Evolutionary conservation across 345 rosid genomes (phyloP).

Genomic region (Euphorbia peplus): DNA sequence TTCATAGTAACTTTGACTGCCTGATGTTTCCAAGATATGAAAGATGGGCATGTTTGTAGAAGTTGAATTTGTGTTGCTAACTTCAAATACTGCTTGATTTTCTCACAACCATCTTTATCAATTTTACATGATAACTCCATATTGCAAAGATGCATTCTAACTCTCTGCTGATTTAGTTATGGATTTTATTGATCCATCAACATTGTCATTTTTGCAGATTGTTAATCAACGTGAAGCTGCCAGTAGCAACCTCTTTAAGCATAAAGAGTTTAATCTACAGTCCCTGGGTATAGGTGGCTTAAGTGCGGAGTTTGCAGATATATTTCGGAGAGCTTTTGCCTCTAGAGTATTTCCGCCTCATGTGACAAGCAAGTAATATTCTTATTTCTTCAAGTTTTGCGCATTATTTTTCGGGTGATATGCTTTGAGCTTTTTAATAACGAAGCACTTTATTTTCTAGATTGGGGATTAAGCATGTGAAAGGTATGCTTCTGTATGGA

Average conservation of each 20-base stretch:
- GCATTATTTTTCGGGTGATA: constrained; percentile 5
- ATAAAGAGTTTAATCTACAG: constrained; percentile 93
- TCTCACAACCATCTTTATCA: not conserved
- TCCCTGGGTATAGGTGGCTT: constrained; percentile 96
- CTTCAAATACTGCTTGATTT: not conserved
- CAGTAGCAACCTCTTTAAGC: constrained; percentile 87
- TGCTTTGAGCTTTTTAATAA: constrained; percentile 19
- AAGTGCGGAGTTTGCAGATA: constrained; percentile 97
- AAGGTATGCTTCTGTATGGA: constrained; percentile 94
- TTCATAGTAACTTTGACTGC: not conserved
- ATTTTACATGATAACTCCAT: not conserved
- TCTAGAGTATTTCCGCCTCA: constrained; percentile 98
- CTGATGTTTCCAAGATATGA: not conserved
- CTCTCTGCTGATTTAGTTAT: constrained; percentile 10
- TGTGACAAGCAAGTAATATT: constrained; percentile 77
- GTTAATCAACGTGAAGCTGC: constrained; percentile 99
- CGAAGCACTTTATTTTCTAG: constrained; percentile 45
- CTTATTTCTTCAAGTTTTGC: constrained; percentile 19
- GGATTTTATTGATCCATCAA: constrained; percentile 13
- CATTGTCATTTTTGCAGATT: constrained; percentile 47
- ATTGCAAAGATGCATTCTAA: not conserved
- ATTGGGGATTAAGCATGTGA: constrained; percentile 96
- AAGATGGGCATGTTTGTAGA: not conserved
- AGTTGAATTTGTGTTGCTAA: not conserved
- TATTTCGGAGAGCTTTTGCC: constrained; percentile 98